phyloP scores from a whole-genome alignment of 169 alveolate genomes.

The Cryptosporidium andersoni region DNA sequence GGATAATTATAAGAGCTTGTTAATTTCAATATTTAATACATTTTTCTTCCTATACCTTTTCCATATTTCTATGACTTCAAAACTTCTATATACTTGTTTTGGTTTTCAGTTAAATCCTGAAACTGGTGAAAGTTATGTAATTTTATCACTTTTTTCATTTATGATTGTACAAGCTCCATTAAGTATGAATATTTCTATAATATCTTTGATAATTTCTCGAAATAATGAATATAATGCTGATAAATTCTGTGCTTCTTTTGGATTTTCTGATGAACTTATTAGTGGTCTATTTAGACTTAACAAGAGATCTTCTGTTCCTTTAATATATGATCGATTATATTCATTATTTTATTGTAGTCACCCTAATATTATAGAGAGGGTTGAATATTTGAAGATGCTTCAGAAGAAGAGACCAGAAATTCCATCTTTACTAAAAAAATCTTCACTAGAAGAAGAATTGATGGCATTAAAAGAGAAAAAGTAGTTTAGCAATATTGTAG shows the following conservation, averaged over 20 bases:
- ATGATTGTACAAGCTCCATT: slow-evolving; percentile 28
- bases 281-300: slow-evolving; percentile 26
- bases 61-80: slow-evolving; percentile 41
- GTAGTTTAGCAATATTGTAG: neutral
- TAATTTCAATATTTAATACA: slow-evolving; percentile 32
- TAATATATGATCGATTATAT: slow-evolving; percentile 45
- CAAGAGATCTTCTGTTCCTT: slow-evolving; percentile 28
- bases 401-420: neutral
- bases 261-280: slow-evolving; percentile 21
- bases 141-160: slow-evolving; percentile 26
- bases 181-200: slow-evolving; percentile 18
- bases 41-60: slow-evolving; percentile 16
- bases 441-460: neutral
- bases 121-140: slow-evolving; percentile 32
- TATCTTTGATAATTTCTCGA: slow-evolving; percentile 22
- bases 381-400: slow-evolving; percentile 9
- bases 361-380: slow-evolving; percentile 46
- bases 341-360: slow-evolving; percentile 42
- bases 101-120: slow-evolving; percentile 37
- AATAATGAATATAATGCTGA: slow-evolving; percentile 47
- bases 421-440: neutral
- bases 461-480: neutral
- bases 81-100: slow-evolving; percentile 26
- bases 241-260: slow-evolving; percentile 18
- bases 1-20: slow-evolving; percentile 35